Evolutionary conservation across 1,139 yeast genomes (phyloP).

Genomic region (Scheffersomyces insectosa): DNA sequence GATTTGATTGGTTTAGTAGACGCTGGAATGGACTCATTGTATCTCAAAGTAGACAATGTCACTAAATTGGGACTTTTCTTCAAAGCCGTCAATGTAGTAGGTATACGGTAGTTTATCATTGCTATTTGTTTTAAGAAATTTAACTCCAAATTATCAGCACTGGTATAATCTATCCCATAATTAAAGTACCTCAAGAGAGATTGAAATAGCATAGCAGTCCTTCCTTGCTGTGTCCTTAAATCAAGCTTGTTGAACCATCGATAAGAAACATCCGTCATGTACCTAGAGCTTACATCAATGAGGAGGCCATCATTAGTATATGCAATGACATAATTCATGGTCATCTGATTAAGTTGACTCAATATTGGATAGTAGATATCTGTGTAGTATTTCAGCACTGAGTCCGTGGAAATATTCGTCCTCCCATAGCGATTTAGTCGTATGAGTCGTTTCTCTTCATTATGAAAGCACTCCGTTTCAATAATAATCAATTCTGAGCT

Average conservation of each 20-base stretch:
- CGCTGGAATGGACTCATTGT: constrained; percentile 27
- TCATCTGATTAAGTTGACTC: constrained; percentile 32
- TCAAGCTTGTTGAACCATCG: constrained; percentile 34
- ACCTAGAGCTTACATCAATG: constrained; percentile 36
- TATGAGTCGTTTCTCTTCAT: constrained; percentile 28
- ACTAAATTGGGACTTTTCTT: constrained; percentile 33
- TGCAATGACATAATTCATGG: constrained; percentile 35
- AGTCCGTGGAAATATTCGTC: background rate
- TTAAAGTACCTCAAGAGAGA: constrained; percentile 27
- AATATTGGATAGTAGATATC: constrained; percentile 24
- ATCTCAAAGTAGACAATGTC: constrained; percentile 26
- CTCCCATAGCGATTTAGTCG: constrained; percentile 19
- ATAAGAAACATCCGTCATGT: constrained; percentile 35
- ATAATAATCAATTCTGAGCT: constrained; percentile 26
- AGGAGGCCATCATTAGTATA: constrained; percentile 19
- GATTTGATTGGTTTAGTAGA: constrained; percentile 14
- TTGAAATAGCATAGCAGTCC: constrained; percentile 27
- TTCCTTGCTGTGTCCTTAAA: constrained; percentile 31
- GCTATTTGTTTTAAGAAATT: constrained; percentile 25
- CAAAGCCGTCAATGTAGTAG: constrained; percentile 29
- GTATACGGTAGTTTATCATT: constrained; percentile 26
- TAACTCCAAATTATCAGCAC: constrained; percentile 18
- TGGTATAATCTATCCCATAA: constrained; percentile 4
- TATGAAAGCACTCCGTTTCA: constrained; percentile 35
- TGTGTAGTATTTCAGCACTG: constrained; percentile 13